These are phyloP conservation scores for Yamagishiella unicocca DNA, from an alignment of 139 green algal genomes.

Conservation along the genomic window DNA sequence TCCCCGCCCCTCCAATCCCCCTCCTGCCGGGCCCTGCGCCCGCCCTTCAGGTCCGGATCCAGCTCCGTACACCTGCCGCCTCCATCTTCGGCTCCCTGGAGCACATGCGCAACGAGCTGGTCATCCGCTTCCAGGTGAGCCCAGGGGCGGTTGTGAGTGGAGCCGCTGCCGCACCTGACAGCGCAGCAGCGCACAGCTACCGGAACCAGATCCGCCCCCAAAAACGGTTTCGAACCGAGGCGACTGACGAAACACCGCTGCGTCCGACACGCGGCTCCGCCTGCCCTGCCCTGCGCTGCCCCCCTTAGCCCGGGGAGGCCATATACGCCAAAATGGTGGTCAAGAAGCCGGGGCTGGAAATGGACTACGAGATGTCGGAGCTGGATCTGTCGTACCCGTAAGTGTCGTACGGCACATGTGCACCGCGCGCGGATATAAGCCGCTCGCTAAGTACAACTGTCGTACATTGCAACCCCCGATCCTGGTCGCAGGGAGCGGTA, in stretches of 20 bases:
- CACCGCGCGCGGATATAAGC: not conserved
- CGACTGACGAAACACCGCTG: no score
- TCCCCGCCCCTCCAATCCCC: not conserved
- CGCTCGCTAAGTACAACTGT: not conserved
- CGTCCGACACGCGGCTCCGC: no score
- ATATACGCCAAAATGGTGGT: slow-evolving; percentile 97
- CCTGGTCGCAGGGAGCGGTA: slow-evolving; percentile 38
- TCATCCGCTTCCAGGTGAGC: slow-evolving; percentile 80
- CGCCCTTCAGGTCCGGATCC: slow-evolving; percentile 70
- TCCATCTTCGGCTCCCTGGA: slow-evolving; percentile 67
- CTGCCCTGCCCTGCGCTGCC: no score
- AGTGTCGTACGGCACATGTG: slow-evolving; percentile 33
- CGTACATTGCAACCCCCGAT: not conserved
- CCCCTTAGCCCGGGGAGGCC: slow-evolving; percentile 81
- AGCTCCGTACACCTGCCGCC: slow-evolving; percentile 68
- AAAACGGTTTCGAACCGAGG: no score
- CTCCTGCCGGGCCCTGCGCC: no score
- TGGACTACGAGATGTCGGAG: slow-evolving; percentile 81
- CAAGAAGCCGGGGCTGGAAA: slow-evolving; percentile 91
- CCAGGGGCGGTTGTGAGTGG: no score
- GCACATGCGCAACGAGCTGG: slow-evolving; percentile 93
- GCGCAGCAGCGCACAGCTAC: no score
- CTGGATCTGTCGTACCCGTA: slow-evolving; percentile 87
- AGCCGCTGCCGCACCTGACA: no score
- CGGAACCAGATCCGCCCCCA: no score